A percentile compares a stretch with the other conserved stretches of the same genome.
These are phyloP conservation scores for Lactarius indigo DNA, from an alignment of 768 basidiomycete genomes.

Conservation along the genomic window DNA sequence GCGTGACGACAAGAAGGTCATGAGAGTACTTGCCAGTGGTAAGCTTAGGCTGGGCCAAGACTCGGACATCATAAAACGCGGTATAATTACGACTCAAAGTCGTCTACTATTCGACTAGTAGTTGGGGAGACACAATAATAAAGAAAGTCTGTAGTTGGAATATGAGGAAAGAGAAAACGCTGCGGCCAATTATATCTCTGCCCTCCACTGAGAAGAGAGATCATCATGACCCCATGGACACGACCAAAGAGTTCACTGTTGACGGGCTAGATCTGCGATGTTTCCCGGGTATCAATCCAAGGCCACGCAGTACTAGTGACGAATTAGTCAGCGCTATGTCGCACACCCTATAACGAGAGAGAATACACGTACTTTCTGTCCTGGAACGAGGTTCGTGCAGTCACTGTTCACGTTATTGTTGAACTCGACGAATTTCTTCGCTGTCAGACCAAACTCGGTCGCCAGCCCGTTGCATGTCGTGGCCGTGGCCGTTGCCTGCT, in stretches of 20 bases:
- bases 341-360: no score
- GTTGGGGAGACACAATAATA: background rate
- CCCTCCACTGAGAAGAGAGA: background rate
- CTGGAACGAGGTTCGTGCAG: slow-evolving; percentile 9
- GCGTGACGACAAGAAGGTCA: no score
- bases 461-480: slow-evolving; percentile 3
- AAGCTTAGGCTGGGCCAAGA: no score
- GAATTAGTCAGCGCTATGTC: background rate
- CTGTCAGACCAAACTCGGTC: background rate
- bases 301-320: slow-evolving; percentile 14
- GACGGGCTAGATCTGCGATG: background rate
- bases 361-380: slow-evolving; percentile 7
- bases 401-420: slow-evolving; percentile 13
- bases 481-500: slow-evolving; percentile 9
- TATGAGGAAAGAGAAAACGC: background rate
- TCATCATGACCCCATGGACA: background rate
- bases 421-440: background rate
- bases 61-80: no score
- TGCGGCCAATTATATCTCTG: background rate
- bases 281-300: background rate
- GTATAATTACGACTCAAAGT: background rate
- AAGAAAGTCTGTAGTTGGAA: background rate
- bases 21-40: no score
- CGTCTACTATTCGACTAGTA: no score
- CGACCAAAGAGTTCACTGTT: background rate